Conservation (phyloP, 345 rosid species). For the Eucalyptus cloeziana region DNA sequence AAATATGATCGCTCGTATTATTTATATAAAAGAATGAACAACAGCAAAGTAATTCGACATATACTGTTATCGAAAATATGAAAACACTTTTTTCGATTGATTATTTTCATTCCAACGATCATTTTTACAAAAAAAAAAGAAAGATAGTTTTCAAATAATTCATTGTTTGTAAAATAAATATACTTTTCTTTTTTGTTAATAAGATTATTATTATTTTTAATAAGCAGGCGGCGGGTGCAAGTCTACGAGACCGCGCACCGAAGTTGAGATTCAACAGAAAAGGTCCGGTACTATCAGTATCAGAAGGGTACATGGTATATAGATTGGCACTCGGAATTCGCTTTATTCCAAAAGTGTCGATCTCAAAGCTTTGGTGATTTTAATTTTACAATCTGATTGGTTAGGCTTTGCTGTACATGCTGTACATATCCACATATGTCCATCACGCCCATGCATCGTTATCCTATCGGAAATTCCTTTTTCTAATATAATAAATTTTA, state of each 20-base stretch:
- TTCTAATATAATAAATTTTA: neutral
- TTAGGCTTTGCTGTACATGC: neutral
- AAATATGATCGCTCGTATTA: neutral
- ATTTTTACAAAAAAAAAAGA: neutral
- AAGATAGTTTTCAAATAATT: neutral
- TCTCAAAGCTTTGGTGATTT: neutral
- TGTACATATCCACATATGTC: neutral
- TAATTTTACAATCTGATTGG: neutral
- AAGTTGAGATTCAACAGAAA: neutral
- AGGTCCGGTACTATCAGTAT: neutral
- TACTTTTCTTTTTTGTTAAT: neutral
- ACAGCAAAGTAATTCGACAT: neutral
- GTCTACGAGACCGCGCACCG: neutral
- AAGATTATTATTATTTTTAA: neutral
- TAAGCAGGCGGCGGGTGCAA: neutral
- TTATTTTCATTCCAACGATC: neutral
- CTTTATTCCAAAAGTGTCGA: neutral
- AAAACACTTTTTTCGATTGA: accelerated
- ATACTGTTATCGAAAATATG: neutral
- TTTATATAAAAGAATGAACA: neutral
- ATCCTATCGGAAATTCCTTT: neutral
- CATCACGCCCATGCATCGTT: neutral
- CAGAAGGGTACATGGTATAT: neutral
- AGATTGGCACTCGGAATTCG: neutral
- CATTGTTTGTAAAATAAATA: neutral